Evolutionary conservation across 345 rosid genomes (phyloP), one percentile per base, ranked within the genome.

Genomic region (Salix dunnii): DNA sequence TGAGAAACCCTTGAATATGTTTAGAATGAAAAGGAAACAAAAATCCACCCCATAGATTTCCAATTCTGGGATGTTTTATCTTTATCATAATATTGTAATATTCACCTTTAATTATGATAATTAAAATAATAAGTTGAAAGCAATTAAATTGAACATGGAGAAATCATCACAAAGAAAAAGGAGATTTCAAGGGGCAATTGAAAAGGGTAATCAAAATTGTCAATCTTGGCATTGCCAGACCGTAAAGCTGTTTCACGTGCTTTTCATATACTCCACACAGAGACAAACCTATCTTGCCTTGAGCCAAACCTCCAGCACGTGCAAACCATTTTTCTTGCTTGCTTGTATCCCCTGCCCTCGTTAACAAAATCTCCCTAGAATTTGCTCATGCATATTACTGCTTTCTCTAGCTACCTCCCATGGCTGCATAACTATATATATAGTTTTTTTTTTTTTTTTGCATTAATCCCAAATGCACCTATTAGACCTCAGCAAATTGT

Each of bases 211-310:
- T 84, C 75, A 76, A 80, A 75, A 82, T 80, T 79, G 82, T 76
- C 87, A 74, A 85, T 85, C 86, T 79, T 76, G 74, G 76, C 70
- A 79, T 77, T 70, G 74, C 80, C 81, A 73, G 79, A 81, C 87
- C 85, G 72, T 75, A 81, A 89, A 85, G 80, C 88, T 77, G 91
- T 87, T 89, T 76, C 71, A 74, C 61, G 92, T 85, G 87, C 80
- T 89, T 87, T 85, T 89, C 94, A 85, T 60, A 74, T 80, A 76
- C 70, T 67, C 77, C 71, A 74, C 23, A 6, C 17, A 30, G 77
- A 55, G 77, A 55, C 53, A 63, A 74, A 79, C 86, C 88, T 86
- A 83, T 84, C 79, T 71, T 58, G 53, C 51, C 85, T 62, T 58
- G 60, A 84, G 61, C 81, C 69, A 48, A 66, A 40, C 71, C 40